Percentiles rank a stretch among this genome's conserved stretches.
Conservation (phyloP, 176 grass and related monocot species). For the Sorghum bicolor region Sorghum_bicolor_NCBIv3 NC_012870.2:5971501-5972000, state of each 20-base stretch:
- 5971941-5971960: not conserved
- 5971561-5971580: constrained; percentile 9
- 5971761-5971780: not conserved
- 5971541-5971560: constrained; percentile 7
- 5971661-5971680: not conserved
- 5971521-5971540: not conserved
- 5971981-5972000: not conserved
- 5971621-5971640: not conserved
- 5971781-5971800: not conserved
- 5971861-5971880: constrained; percentile 14
- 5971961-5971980: constrained; percentile 6
- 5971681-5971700: not conserved
- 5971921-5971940: too few species aligned
- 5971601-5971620: not conserved
- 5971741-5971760: not conserved
- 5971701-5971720: not conserved
- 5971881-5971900: not conserved
- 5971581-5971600: constrained; percentile 8
- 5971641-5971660: not conserved
- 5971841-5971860: not conserved
- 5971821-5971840: not conserved
- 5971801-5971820: not conserved
- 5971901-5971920: too few species aligned
- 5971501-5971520: constrained; percentile 24
- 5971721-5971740: not conserved